Evolutionary conservation across 805 yeast genomes (phyloP).

Genomic region (Candida schatavii): DNA sequence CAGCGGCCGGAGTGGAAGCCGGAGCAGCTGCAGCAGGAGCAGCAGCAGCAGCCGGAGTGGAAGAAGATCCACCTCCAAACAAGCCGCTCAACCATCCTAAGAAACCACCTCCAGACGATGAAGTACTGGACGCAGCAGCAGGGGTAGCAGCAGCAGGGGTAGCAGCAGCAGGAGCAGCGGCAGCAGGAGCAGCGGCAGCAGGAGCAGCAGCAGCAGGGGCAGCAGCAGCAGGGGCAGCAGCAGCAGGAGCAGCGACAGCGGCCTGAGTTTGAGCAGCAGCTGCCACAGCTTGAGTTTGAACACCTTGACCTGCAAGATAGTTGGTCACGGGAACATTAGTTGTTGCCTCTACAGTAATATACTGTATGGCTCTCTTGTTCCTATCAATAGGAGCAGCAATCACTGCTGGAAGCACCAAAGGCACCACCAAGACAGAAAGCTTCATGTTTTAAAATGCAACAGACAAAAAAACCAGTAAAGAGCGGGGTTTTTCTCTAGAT

Average conservation of each 20-base stretch:
- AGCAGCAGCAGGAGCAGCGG: constrained; percentile 23
- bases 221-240: constrained; percentile 10
- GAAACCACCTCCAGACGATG: constrained; percentile 4
- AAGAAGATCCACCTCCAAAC: constrained; percentile 9
- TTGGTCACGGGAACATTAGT: constrained; percentile 3
- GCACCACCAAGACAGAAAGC: neutral
- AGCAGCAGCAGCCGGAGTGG: constrained; percentile 22
- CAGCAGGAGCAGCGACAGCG: constrained; percentile 8
- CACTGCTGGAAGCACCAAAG: constrained; percentile 1
- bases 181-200: constrained; percentile 25
- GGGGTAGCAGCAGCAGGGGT: constrained; percentile 18
- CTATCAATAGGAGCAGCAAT: constrained; percentile 1
- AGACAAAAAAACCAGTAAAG: neutral
- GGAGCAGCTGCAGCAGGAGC: constrained; percentile 24
- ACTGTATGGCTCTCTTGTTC: constrained; percentile 3
- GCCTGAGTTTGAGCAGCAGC: constrained; percentile 2
- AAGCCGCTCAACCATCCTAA: constrained; percentile 4
- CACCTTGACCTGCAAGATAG: constrained; percentile 3
- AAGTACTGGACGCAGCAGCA: constrained; percentile 9
- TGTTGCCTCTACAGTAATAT: constrained; percentile 1
- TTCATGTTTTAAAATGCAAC: neutral
- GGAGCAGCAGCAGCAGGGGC: constrained; percentile 25
- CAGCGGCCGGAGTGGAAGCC: constrained; percentile 25
- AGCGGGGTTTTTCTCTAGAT: neutral
- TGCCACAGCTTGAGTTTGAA: neutral